Conservation (phyloP, 2,329 filamentous ascomycete species). For the Colletotrichum sp. region DNA sequence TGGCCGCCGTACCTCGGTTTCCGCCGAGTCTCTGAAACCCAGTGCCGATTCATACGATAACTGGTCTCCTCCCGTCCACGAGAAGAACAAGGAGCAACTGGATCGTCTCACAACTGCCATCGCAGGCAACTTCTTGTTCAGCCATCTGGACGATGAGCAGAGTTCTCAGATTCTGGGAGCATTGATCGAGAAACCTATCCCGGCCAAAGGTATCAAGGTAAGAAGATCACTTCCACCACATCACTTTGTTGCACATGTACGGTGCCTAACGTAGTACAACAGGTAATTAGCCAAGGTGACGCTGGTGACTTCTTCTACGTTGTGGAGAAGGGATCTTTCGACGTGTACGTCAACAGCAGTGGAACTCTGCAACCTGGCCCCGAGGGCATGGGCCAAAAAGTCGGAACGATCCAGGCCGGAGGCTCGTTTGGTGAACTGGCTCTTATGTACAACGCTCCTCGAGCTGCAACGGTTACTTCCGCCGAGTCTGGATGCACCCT, state of each 20-base stretch:
- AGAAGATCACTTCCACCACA: conserved; percentile 13
- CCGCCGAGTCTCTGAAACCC: conserved; percentile 94
- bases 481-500: conserved; percentile 79
- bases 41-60: conserved; percentile 83
- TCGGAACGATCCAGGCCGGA: conserved; percentile 82
- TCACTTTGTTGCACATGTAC: background rate
- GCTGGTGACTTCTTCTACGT: conserved; percentile 98
- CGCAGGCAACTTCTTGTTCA: conserved; percentile 90
- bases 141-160: conserved; percentile 93
- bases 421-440: conserved; percentile 97
- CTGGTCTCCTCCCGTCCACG: conserved; percentile 86
- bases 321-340: conserved; percentile 88
- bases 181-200: conserved; percentile 92
- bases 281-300: conserved; percentile 96
- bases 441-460: conserved; percentile 97
- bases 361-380: conserved; percentile 81
- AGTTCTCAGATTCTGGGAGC: conserved; percentile 86
- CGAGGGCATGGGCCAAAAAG: conserved; percentile 83
- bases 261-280: conserved; percentile 33
- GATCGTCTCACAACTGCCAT: conserved; percentile 81
- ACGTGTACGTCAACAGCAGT: conserved; percentile 84
- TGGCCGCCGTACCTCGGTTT: conserved; percentile 91
- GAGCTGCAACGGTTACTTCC: conserved; percentile 91
- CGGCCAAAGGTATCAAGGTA: conserved; percentile 82
- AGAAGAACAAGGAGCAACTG: conserved; percentile 84